These are phyloP conservation scores for Leccinum griseonigrum DNA, from an alignment of 1,284 basidiomycete genomes.

Conservation along the genomic window DNA sequence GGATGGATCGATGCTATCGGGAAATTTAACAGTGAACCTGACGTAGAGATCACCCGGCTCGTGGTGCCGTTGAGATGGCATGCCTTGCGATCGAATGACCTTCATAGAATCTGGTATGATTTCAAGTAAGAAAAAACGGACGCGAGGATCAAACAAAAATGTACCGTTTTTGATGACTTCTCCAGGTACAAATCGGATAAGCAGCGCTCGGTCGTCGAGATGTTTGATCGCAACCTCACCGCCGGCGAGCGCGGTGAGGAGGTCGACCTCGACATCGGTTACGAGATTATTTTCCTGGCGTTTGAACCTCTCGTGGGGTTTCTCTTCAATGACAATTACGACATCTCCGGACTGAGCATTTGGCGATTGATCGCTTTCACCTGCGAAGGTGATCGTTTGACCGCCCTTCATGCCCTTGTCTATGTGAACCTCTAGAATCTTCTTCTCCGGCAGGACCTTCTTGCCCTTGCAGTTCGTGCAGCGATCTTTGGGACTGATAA, in stretches of 20 bases:
- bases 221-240: conserved; percentile 92
- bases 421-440: conserved; percentile 98
- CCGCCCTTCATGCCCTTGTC: conserved; percentile 99
- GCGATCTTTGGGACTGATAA: conserved; percentile 92
- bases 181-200: conserved; percentile 85
- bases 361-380: conserved; percentile 97
- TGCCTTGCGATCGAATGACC: conserved; percentile 92
- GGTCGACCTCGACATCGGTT: conserved; percentile 86
- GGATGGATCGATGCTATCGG: conserved; percentile 73
- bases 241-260: conserved; percentile 92
- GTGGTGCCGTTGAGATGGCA: conserved; percentile 98
- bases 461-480: conserved; percentile 95
- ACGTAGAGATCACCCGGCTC: conserved; percentile 94
- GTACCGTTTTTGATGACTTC: conserved; percentile 93
- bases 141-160: conserved; percentile 19
- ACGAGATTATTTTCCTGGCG: conserved; percentile 92
- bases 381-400: conserved; percentile 92
- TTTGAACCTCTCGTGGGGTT: conserved; percentile 89
- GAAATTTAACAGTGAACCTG: conserved; percentile 88
- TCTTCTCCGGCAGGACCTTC: conserved; percentile 94
- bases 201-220: conserved; percentile 87
- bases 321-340: conserved; percentile 96
- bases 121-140: conserved; percentile 5
- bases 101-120: conserved; percentile 73
- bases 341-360: conserved; percentile 93